Percentiles rank a stretch among this genome's conserved stretches.
phyloP scores from a whole-genome alignment of 768 basidiomycete genomes.

The Cytidiella melzeri region DNA sequence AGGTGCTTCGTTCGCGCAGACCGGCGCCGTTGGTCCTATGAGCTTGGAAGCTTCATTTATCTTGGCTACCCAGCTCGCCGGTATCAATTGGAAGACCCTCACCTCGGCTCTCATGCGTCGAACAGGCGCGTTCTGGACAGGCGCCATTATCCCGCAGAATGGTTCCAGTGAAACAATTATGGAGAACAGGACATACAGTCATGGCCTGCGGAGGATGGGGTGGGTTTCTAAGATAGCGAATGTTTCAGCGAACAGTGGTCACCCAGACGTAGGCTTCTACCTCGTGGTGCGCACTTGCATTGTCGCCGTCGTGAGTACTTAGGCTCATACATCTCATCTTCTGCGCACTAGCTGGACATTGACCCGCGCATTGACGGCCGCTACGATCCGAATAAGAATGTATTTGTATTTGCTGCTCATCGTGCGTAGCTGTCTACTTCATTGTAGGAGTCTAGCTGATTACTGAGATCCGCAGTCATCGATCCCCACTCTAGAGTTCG shows the following conservation, averaged over 20 bases:
- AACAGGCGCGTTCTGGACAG: too few relatives aligned
- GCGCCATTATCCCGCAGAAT: neutral
- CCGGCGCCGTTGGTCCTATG: too few relatives aligned
- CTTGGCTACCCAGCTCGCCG: neutral
- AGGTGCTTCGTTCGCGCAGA: too few relatives aligned
- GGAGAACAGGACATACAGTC: neutral
- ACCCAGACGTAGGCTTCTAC: too few relatives aligned
- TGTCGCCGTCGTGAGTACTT: too few relatives aligned
- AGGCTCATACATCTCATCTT: too few relatives aligned
- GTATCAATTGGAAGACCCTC: neutral
- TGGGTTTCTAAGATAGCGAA: neutral
- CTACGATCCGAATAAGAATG: neutral
- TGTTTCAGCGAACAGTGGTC: neutral
- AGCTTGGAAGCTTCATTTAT: neutral
- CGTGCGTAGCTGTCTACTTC: neutral
- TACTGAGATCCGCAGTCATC: neutral
- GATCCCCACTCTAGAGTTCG: neutral
- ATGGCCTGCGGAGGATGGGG: neutral
- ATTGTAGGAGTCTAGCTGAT: neutral
- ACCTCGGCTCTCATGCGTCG: too few relatives aligned
- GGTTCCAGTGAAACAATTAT: neutral
- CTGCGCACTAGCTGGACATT: neutral
- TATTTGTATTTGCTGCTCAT: neutral
- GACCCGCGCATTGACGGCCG: neutral
- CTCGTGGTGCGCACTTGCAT: too few relatives aligned